Evolutionary conservation across 495 filamentous ascomycete genomes (phyloP).

Genomic region (Neurospora terricola): DNA sequence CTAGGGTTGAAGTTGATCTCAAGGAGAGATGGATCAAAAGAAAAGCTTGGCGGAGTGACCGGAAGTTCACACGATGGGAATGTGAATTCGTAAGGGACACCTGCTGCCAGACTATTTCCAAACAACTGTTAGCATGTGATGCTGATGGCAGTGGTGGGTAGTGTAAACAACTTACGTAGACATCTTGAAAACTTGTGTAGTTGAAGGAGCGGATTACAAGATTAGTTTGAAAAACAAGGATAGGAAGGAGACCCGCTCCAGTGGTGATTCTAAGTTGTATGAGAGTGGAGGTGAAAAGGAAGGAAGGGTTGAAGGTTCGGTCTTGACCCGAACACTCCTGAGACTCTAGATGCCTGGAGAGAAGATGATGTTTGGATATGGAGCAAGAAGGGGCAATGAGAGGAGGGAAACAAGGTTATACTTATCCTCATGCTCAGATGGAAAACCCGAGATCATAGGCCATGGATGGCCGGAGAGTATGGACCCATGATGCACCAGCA

Average conservation of each 20-base stretch:
- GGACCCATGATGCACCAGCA: slow-evolving; percentile 24
- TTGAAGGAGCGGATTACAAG: slow-evolving; percentile 21
- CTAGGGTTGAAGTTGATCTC: slow-evolving; percentile 37
- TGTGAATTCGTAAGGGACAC: slow-evolving; percentile 43
- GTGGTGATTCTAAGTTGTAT: slow-evolving; percentile 7
- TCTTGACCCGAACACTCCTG: slow-evolving; percentile 17
- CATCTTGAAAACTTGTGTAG: slow-evolving; percentile 32
- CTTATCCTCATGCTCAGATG: slow-evolving; percentile 24
- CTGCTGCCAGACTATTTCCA: slow-evolving; percentile 35
- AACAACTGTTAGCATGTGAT: slow-evolving; percentile 15
- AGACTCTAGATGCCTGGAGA: slow-evolving; percentile 14
- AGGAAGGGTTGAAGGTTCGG: slow-evolving; percentile 9
- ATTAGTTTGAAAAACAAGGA: slow-evolving; percentile 19
- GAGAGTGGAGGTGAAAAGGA: slow-evolving; percentile 13
- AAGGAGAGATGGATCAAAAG: slow-evolving; percentile 44
- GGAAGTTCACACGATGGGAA: slow-evolving; percentile 36
- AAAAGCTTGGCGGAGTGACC: slow-evolving; percentile 39
- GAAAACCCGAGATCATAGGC: slow-evolving; percentile 23
- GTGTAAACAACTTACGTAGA: slow-evolving; percentile 33
- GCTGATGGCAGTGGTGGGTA: not conserved
- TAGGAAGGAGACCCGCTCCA: slow-evolving; percentile 34
- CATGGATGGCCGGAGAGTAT: slow-evolving; percentile 23
- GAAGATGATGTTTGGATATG: slow-evolving; percentile 21
- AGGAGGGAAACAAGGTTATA: slow-evolving; percentile 22
- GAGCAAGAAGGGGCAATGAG: slow-evolving; percentile 22